Base-by-base conservation (phyloP, 345 rosid species). In the Brassica juncea region DNA sequence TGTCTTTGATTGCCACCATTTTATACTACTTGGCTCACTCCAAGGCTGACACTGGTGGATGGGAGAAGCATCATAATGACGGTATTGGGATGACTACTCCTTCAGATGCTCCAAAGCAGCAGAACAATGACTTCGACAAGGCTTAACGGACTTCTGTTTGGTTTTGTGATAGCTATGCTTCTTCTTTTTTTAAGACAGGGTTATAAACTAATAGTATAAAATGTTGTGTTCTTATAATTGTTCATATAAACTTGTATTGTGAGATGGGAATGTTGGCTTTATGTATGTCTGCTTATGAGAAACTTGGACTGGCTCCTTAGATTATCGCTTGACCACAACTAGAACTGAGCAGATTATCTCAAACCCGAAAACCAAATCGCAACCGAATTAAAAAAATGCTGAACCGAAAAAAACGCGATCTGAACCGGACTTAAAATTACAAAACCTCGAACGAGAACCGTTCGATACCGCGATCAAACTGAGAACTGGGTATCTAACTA, bases 21-120 rank as follows among this genome's bases (percentile, higher is more conserved):
- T 76, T 90, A 15, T 94, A 91, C 88, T 92, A 92, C 61, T 87
- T 92, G 89, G 86, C 89, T 76, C 99, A 94, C 77, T 85, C 89
- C 1, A 91, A 87, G 82, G 97, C 99, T 39, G 97, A 91, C 64
- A 94, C 99, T 0, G 99, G 97, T 42, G 97, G 97, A 64, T 92
- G 99, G 99, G 85, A 87, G 86, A 94, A 91, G 80, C 99, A 94
- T 80, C 89, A 59, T 28, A 91, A 86, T 30, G 99, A 91, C 72
- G 97, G 88, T 73, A 78, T 92, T 87, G 11, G 19, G 11, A 74
- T 74, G 79, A 21, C 80, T 35, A 2, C 70, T 30, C 37, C 86
- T 66, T 15, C 85, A 47, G 77, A 73, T 74, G 84, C 83, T 80
- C 81, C 89, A 8, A 85, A 81, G 73, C 91, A 82, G 8, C 25